Base-by-base conservation (phyloP, 2,329 filamentous ascomycete genomes). In the Calonectria ilicicola region DNA sequence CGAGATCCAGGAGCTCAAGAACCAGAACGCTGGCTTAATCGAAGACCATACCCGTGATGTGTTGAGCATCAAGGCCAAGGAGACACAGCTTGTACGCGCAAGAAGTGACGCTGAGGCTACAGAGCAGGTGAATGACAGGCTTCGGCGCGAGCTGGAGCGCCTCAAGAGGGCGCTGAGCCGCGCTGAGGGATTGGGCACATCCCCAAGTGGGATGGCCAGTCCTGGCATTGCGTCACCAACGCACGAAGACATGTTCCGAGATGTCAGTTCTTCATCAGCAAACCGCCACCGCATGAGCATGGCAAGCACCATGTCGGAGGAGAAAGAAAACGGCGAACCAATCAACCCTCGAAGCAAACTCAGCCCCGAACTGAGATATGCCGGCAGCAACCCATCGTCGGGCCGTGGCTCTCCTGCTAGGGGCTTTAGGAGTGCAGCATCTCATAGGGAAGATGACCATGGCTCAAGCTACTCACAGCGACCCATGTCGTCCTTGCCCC, bases 41-140 rank as follows among this genome's bases (percentile, higher is more conserved):
- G 97, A 99, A 84, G 96, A 98, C 80, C 96, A 98, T 83, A 99
- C 97, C 0, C 91, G 96, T 60, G 96, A 99, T 80, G 95, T 98
- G 0, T 88, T 99, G 49, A 97, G 95, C 78, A 97, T 99, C 86
- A 98, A 98, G 83, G 97, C 97, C 17, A 99, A 99, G 84, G 97
- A 99, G 84, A 98, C 97, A 3, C 97, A 99, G 80, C 90, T 99
- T 6, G 96, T 98, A 12, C 93, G 97, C 53, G 96, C 97, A 14
- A 91, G 96, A 67, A 95, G 94, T 76, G 97, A 99, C 80, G 94
- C 93, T 38, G 96, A 98, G 82, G 92, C 94, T 0, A 94, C 96
- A 0, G 95, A 98, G 82, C 93, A 95, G 79, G 93, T 92, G 71
- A 95, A 97, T 65, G 94, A 97, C 74, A 93, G 94, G 70, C 90